phyloP scores from a whole-genome alignment of 768 basidiomycete genomes.

The Tricholoma sp. region DNA sequence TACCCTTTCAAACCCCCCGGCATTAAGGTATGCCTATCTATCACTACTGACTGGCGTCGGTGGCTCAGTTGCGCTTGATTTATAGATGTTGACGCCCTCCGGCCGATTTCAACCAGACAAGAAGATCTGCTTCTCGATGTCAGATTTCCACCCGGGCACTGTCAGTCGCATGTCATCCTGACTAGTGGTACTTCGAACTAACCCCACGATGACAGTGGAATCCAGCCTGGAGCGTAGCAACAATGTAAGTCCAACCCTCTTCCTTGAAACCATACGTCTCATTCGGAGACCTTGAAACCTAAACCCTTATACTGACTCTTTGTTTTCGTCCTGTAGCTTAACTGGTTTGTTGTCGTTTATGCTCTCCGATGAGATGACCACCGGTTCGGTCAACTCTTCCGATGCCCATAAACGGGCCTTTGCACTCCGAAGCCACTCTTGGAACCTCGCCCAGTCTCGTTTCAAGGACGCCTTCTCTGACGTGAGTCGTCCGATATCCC shows the following conservation, averaged over 20 bases:
- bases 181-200: not conserved
- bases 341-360: conserved; percentile 94
- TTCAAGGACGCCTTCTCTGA: conserved; percentile 90
- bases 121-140: conserved; percentile 99
- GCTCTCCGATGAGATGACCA: conserved; percentile 95
- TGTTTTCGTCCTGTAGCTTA: conserved; percentile 44
- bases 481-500: conserved; percentile 40
- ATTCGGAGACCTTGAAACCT: conserved; percentile 7
- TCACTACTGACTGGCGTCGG: not conserved
- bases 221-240: conserved; percentile 92
- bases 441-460: conserved; percentile 75
- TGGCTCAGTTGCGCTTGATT: conserved; percentile 7
- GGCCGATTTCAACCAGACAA: conserved; percentile 88
- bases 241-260: conserved; percentile 60
- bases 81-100: conserved; percentile 85
- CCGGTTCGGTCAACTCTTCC: conserved; percentile 80
- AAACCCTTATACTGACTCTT: conserved; percentile 5
- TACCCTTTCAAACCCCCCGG: conserved; percentile 97
- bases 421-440: conserved; percentile 76
- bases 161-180: conserved; percentile 42
- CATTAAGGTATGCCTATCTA: conserved; percentile 64
- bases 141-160: conserved; percentile 87
- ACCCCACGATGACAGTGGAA: conserved; percentile 61
- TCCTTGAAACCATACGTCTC: conserved; percentile 4
- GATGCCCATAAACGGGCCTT: conserved; percentile 74